A percentile compares a stretch with the other conserved stretches of the same genome.
These are phyloP conservation scores for Macrotyloma uniflorum DNA, from an alignment of 306 rosid genomes.

Conservation along the genomic window DNA sequence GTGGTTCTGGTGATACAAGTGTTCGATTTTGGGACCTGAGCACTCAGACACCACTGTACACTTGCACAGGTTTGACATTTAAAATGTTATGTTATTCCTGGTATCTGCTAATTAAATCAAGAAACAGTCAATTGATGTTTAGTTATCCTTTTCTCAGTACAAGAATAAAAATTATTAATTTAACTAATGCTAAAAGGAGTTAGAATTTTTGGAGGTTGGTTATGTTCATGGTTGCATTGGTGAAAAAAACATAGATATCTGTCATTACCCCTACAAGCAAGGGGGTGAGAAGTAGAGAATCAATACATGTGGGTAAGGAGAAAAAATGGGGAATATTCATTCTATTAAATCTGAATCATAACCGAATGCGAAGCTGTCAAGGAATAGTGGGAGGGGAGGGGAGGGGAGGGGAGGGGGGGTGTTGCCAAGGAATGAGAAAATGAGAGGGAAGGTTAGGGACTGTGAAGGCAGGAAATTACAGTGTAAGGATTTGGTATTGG, in stretches of 20 bases:
- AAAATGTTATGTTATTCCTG: slow-evolving; percentile 32
- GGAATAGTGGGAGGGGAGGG: neutral
- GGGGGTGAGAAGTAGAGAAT: neutral
- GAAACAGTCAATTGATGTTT: slow-evolving; percentile 4
- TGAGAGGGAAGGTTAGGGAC: neutral
- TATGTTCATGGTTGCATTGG: neutral
- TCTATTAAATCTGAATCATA: neutral
- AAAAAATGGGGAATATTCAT: neutral
- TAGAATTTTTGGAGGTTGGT: neutral
- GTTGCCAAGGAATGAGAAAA: neutral
- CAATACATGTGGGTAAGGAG: neutral
- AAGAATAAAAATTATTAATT: neutral
- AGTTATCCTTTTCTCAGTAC: neutral
- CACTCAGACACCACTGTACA: slow-evolving; percentile 86
- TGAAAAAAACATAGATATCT: slow-evolving; percentile 9
- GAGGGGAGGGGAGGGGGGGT: no score
- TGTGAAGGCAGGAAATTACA: neutral
- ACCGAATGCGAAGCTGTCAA: neutral
- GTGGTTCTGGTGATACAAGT: slow-evolving; percentile 96
- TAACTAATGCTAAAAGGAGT: neutral
- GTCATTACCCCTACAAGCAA: neutral
- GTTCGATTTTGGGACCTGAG: slow-evolving; percentile 90
- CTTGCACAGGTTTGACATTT: slow-evolving; percentile 77
- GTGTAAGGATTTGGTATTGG: neutral
- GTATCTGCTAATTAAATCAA: slow-evolving; percentile 12